Evolutionary conservation across 441 rosid species (phyloP).

Genomic region (Isatis lusitanica): DNA sequence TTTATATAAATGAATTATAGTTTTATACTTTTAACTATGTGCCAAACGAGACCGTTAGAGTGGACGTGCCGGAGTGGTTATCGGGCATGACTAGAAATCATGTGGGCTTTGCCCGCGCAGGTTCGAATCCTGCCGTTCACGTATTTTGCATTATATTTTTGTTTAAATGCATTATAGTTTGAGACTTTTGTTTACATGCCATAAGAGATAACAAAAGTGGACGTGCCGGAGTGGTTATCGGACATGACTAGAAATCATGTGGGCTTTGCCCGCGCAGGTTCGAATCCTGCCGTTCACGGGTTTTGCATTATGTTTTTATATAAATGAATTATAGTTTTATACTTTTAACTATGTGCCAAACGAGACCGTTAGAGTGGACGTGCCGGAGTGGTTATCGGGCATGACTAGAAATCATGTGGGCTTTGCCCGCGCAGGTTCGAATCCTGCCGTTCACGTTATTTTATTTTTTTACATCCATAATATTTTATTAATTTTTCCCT

Average conservation of each 20-base stretch:
- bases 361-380: too few species aligned
- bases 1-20: too few species aligned
- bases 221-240: slow-evolving; percentile 72
- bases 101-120: slow-evolving; percentile 58
- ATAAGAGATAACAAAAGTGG: too few species aligned
- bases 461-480: too few species aligned
- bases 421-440: slow-evolving; percentile 96
- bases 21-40: too few species aligned
- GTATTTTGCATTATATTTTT: too few species aligned
- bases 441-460: slow-evolving; percentile 79
- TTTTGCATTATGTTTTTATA: too few species aligned
- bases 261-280: slow-evolving; percentile 62
- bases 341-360: too few species aligned
- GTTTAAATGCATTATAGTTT: too few species aligned
- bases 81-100: slow-evolving; percentile 93
- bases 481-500: not conserved
- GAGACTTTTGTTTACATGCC: too few species aligned
- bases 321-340: too few species aligned
- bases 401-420: slow-evolving; percentile 99
- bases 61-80: slow-evolving; percentile 76
- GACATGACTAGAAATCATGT: slow-evolving; percentile 85
- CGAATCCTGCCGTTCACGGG: slow-evolving; percentile 94
- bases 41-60: too few species aligned
- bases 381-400: slow-evolving; percentile 79
- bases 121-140: slow-evolving; percentile 98